Base-by-base conservation (phyloP, 2,329 filamentous ascomycete species). In the Botrytis galanthina region DNA sequence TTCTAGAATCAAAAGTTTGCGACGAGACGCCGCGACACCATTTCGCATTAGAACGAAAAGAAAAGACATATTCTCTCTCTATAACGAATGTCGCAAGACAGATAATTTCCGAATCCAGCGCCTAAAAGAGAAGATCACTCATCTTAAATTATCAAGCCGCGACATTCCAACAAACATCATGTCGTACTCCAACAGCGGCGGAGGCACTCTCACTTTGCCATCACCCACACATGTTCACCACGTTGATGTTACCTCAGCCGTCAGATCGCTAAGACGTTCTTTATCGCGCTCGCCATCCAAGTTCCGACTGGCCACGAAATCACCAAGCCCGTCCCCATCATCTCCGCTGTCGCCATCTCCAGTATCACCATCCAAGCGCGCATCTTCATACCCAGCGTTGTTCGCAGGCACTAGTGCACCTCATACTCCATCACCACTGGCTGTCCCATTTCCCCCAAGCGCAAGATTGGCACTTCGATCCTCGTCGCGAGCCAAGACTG, bases 281-380 rank as follows among this genome's bases (percentile, higher is more conserved):
- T 87, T 98, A 76, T 98, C 95, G 73, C 89, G 94, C 79, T 98
- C 95, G n/a, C 95, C 95, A 18, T 97, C 95, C 46, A 97, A 96
- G 82, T 95, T 96, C 81, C 87, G 89, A 73, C 84, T 97, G 71
- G 85, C 89, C 77, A 85, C 84, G 20, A 81, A 80, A 73, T 80
- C 80, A 44, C 79, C 80, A 35, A 81, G 78, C 73, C 77, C 81
- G 75, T 88, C 89, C 72, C 83, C 85, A 63, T 86, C 86, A 66
- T 88, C 88, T 63, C 86, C 87, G 51, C 83, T 90, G 61, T 90
- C 90, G 37, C 89, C 90, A 42, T 87, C 86, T 35, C 84, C 86
- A 72, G 84, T 86, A 75, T 84, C 87, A 14, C 87, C 86, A 77
- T 77, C 81, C 76, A 75, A 83, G 79, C 79, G 83, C 77, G 76